Base-by-base conservation (phyloP, 805 yeast genomes). In the Wickerhamomyces hampshirensis region DNA sequence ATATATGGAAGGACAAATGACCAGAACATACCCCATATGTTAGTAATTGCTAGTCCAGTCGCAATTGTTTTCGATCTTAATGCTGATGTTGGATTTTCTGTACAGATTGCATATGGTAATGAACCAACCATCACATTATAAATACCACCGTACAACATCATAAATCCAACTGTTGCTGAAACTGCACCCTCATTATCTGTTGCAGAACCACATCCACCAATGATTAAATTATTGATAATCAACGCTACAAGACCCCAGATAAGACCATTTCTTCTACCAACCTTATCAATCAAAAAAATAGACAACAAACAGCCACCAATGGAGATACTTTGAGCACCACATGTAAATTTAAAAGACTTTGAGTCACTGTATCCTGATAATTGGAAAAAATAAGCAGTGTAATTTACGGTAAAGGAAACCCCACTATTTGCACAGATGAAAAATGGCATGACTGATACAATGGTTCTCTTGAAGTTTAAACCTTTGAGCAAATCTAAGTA, bases 321-420 rank as follows among this genome's bases (percentile, higher is more conserved):
- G 5, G 65, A 51, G 14, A 60, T 42, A 6, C 54, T 45, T 39
- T 59, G 60, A 13, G 56, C 53, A 28, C 60, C 63, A 42, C 52
- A 44, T 4, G 50, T 62, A 19, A 63, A 64, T 26, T 29, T 23
- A 53, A 66, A 71, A 4, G 74, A 56, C 49, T 59, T 62, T 18
- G 59, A 47, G 11, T 60, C 51, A 7, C 64, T 53, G 50, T 66
- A 62, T 33, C 77, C 77, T 23, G 73, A 69, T 34, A 68, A 63
- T 34, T 56, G 52, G 46, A 63, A 71, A 50, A 65, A 69, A 45
- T 68, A 71, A n/a, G 77, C 64, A 8, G 73, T 55, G 50, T 66
- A 71, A 27, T 65, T 66, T 55, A 62, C 60, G 13, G 48, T 40
- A 47, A 66, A 68, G 8, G 66, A 51, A 5, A 73, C 60, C 39